A percentile compares a stretch with the other conserved stretches of the same genome.
Evolutionary conservation across 345 rosid genomes (phyloP).

Genomic region (Salix udensis): DNA sequence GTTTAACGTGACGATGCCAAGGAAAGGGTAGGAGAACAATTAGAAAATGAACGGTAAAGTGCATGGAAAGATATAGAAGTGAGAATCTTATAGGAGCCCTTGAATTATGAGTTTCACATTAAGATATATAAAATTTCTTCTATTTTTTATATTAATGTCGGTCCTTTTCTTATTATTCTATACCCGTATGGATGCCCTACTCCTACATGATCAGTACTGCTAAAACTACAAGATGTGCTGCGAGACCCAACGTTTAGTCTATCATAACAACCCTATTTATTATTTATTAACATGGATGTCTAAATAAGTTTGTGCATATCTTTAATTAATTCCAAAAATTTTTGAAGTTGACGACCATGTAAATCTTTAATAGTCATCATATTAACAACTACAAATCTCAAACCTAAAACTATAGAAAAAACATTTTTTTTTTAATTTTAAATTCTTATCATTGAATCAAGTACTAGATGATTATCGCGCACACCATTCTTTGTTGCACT

Average conservation of each 20-base stretch:
- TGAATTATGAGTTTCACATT: neutral
- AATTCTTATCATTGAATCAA: too few species aligned
- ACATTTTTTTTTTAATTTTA: too few species aligned
- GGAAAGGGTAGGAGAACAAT: too few species aligned
- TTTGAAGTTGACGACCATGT: fast-evolving
- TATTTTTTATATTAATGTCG: too few species aligned
- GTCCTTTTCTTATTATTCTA: neutral
- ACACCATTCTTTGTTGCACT: neutral
- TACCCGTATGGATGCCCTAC: neutral
- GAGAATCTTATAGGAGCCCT: neutral
- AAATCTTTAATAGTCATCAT: fast-evolving
- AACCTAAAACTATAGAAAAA: too few species aligned
- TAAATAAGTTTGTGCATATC: fast-evolving
- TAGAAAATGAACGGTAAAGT: neutral
- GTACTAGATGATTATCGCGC: too few species aligned
- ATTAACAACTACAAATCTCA: fast-evolving
- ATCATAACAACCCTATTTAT: too few species aligned
- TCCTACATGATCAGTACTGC: neutral
- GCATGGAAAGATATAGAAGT: neutral
- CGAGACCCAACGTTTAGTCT: too few species aligned
- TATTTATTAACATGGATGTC: too few species aligned
- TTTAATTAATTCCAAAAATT: fast-evolving
- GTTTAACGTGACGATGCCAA: too few species aligned
- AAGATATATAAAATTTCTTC: neutral
- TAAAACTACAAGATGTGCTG: too few species aligned